These are phyloP conservation scores for Phytopythium kandeliae DNA, from an alignment of 352 stramenopile genomes.

Conservation along the genomic window DNA sequence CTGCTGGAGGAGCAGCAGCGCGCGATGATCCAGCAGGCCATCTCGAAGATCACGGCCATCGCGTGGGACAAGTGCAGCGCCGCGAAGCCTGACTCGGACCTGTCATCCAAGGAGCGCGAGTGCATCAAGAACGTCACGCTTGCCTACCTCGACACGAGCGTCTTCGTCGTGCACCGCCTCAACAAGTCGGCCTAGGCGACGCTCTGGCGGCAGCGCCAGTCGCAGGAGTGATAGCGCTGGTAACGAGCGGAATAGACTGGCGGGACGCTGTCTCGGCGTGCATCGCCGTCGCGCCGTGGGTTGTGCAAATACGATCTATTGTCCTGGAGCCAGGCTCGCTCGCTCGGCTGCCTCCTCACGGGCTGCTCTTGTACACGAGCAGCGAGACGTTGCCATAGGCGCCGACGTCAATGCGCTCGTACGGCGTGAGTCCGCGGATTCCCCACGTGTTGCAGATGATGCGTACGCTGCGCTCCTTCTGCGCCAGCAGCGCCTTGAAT, in stretches of 20 bases:
- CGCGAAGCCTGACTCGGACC: constrained; percentile 75
- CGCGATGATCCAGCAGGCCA: constrained; percentile 80
- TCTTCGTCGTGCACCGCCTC: constrained; percentile 79
- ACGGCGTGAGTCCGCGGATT: constrained; percentile 24
- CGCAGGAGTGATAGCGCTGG: background rate
- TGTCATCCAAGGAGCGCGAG: constrained; percentile 72
- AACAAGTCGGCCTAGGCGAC: constrained; percentile 49
- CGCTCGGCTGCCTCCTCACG: background rate
- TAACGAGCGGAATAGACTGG: constrained; percentile 4
- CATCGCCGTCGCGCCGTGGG: too few relatives aligned
- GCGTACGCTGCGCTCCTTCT: constrained; percentile 26
- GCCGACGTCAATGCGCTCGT: constrained; percentile 28
- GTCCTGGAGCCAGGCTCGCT: background rate
- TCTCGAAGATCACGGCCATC: constrained; percentile 87
- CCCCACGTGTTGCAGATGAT: constrained; percentile 68
- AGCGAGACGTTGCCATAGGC: constrained; percentile 42
- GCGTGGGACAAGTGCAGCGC: constrained; percentile 89
- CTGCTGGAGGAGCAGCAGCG: constrained; percentile 87
- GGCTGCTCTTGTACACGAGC: constrained; percentile 37
- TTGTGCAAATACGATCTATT: constrained; percentile 4
- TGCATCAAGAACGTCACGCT: constrained; percentile 88
- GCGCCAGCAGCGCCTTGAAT: constrained; percentile 26
- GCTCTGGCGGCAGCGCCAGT: background rate
- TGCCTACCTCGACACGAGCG: constrained; percentile 84
- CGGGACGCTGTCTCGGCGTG: background rate